Conservation (phyloP, 2,329 filamentous ascomycete species). For the Pyrenophora tritici-repentis region DNA sequence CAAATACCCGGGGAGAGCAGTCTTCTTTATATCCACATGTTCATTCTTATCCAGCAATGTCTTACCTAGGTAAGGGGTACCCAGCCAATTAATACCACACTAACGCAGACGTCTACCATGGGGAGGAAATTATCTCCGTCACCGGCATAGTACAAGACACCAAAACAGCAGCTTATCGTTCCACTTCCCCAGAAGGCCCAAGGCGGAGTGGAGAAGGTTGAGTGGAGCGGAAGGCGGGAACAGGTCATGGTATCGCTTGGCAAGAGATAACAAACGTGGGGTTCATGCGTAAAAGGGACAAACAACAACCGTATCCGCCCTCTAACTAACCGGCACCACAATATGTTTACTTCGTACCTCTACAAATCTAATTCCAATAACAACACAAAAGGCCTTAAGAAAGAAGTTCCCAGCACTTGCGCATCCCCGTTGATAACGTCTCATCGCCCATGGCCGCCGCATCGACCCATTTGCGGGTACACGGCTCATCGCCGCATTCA, state of each 20-base stretch:
- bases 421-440: conserved; percentile 47
- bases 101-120: not conserved
- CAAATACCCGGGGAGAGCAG: not conserved
- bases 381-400: not conserved
- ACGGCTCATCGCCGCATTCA: conserved; percentile 18
- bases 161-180: conserved; percentile 30
- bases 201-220: conserved; percentile 25
- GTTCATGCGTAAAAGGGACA: conserved; percentile 10
- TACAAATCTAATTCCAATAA: too few relatives aligned
- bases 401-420: conserved; percentile 41
- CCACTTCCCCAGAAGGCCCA: conserved; percentile 14
- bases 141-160: conserved; percentile 19
- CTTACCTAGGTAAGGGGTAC: not conserved
- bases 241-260: conserved; percentile 31
- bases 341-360: too few relatives aligned
- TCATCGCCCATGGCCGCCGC: conserved; percentile 36
- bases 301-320: too few relatives aligned
- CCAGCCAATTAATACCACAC: not conserved
- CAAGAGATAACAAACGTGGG: conserved; percentile 36
- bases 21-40: conserved; percentile 3
- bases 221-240: conserved; percentile 28
- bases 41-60: conserved; percentile 9
- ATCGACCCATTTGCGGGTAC: conserved; percentile 40
- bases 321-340: too few relatives aligned
- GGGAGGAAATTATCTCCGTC: conserved; percentile 20